Conservation (phyloP, 768 basidiomycete genomes). For the Tubosaeta sp. region DNA sequence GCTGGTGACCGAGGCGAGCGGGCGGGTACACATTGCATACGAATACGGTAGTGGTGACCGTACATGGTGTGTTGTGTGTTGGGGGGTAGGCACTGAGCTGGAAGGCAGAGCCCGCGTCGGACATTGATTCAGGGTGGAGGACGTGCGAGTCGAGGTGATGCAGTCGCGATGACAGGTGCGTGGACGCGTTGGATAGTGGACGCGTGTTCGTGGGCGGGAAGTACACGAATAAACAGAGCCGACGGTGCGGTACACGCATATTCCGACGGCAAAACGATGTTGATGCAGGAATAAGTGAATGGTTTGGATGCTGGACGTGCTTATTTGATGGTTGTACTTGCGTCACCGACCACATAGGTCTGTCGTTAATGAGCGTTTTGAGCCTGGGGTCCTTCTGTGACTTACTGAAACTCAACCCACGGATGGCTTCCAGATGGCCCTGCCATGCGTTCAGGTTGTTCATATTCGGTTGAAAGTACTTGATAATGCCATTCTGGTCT, state of each 20-base stretch:
- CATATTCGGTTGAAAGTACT: constrained; percentile 99
- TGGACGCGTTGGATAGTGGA: not conserved
- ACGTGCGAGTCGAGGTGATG: constrained; percentile 92
- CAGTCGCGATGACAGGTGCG: constrained; percentile 88
- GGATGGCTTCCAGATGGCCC: constrained; percentile 91
- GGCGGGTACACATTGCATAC: constrained; percentile 91
- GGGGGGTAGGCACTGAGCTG: constrained; percentile 57
- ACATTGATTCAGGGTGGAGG: constrained; percentile 76
- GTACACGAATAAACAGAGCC: constrained; percentile 99
- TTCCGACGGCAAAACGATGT: constrained; percentile 93
- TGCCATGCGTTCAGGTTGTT: constrained; percentile 97
- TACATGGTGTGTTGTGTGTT: constrained; percentile 34
- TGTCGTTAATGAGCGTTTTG: too few species aligned
- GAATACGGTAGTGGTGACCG: constrained; percentile 83
- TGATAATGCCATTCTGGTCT: constrained; percentile 92
- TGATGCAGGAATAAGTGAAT: constrained; percentile 74
- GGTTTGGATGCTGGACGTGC: too few species aligned
- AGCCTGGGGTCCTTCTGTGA: too few species aligned
- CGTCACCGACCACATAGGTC: too few species aligned
- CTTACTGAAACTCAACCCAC: constrained; percentile 79
- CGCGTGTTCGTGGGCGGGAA: constrained; percentile 26
- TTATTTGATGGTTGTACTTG: too few species aligned
- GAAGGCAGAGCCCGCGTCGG: constrained; percentile 47
- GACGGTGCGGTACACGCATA: constrained; percentile 89
- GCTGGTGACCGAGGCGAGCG: constrained; percentile 83